Evolutionary conservation across 192 early-diverging fungal species (phyloP).

Genomic region (Podila horticola): DNA sequence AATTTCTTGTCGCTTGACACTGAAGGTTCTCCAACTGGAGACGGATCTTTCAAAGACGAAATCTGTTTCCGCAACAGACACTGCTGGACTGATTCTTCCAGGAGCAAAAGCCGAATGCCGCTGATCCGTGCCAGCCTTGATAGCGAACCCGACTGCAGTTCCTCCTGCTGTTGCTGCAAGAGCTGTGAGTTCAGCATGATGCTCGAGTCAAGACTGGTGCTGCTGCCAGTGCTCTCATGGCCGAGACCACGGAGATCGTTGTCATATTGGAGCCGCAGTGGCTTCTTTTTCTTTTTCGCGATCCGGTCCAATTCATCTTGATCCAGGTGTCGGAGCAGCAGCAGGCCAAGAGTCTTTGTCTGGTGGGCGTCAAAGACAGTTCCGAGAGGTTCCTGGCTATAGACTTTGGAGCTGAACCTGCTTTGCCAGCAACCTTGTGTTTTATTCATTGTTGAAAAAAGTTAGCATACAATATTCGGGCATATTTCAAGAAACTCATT

Average conservation of each 20-base stretch:
- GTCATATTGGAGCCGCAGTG: slow-evolving; percentile 27
- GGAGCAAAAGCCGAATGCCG: slow-evolving; percentile 26
- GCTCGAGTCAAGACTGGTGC: not conserved
- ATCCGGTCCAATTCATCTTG: slow-evolving; percentile 40
- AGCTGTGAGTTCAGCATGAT: not conserved
- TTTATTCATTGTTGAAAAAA: not conserved
- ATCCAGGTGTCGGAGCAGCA: slow-evolving; percentile 44
- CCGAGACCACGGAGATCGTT: not conserved
- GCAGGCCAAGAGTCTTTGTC: slow-evolving; percentile 25
- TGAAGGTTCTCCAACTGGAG: not conserved
- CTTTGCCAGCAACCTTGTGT: not conserved
- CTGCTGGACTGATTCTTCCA: slow-evolving; percentile 34
- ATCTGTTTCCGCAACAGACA: not conserved
- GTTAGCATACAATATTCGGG: not conserved
- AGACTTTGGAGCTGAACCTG: not conserved
- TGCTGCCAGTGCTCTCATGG: not conserved
- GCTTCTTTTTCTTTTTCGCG: slow-evolving; percentile 38
- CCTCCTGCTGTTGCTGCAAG: not conserved
- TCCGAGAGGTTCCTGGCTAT: not conserved
- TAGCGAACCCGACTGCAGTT: slow-evolving; percentile 5
- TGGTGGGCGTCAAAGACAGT: slow-evolving; percentile 27
- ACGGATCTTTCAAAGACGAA: not conserved
- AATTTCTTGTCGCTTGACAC: not conserved
- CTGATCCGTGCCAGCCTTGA: slow-evolving; percentile 31
- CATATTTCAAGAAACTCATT: not conserved